Evolutionary conservation across 805 yeast genomes (phyloP).

Genomic region (Teunomyces kruisii): DNA sequence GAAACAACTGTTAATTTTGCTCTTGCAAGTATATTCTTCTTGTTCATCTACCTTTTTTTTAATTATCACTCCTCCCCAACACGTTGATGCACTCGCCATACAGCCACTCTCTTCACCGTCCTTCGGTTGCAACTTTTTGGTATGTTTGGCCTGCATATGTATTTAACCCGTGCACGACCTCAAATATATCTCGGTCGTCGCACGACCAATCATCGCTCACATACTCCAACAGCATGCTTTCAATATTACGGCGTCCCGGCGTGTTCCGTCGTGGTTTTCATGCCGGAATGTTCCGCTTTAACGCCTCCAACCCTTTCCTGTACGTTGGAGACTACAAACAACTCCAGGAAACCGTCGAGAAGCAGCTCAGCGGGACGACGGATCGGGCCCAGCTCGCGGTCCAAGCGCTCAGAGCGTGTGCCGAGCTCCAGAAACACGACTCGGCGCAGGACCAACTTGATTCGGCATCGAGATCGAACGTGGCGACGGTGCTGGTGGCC

Average conservation of each 20-base stretch:
- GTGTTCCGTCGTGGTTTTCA: background rate
- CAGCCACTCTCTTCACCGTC: too few relatives aligned
- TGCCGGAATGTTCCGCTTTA: background rate
- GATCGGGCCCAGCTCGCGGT: slow-evolving; percentile 1
- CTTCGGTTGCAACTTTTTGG: background rate
- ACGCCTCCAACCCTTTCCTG: background rate
- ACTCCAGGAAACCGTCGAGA: slow-evolving; percentile 2
- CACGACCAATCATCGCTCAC: slow-evolving; percentile 2
- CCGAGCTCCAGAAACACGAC: slow-evolving; percentile 6
- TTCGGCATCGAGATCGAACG: slow-evolving; percentile 9
- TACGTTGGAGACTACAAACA: slow-evolving; percentile 5
- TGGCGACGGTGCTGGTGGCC: slow-evolving; percentile 12
- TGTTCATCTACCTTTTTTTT: too few relatives aligned
- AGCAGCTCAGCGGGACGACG: background rate
- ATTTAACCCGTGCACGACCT: background rate
- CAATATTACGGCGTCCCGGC: background rate
- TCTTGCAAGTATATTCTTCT: too few relatives aligned
- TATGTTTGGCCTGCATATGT: background rate
- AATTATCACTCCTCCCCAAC: too few relatives aligned
- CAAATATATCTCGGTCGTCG: background rate
- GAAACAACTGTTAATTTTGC: too few relatives aligned
- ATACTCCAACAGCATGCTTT: background rate
- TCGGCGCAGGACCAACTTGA: slow-evolving; percentile 20
- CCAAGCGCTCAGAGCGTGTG: slow-evolving; percentile 5
- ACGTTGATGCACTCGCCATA: too few relatives aligned